Evolutionary conservation across 192 early-diverging fungal genomes (phyloP).

Genomic region (Coemansia sp.): DNA sequence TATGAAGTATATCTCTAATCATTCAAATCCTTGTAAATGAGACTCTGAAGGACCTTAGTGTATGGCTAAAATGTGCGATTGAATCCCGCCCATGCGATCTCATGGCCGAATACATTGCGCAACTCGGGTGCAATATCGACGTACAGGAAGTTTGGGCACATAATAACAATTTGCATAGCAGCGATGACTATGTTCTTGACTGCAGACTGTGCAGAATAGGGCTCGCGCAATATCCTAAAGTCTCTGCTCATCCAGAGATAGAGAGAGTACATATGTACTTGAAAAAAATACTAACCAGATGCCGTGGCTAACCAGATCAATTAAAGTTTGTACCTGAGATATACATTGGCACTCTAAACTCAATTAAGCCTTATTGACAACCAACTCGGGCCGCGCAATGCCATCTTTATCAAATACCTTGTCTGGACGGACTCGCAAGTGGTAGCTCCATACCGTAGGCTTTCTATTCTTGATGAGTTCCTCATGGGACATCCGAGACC

Average conservation of each 20-base stretch:
- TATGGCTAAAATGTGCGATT: conserved; percentile 2
- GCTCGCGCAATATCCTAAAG: not conserved
- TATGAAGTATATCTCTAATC: too few species aligned
- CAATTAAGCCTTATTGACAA: not conserved
- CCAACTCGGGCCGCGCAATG: conserved; percentile 20
- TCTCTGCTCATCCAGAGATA: not conserved
- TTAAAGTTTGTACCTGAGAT: too few species aligned
- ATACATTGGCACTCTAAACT: not conserved
- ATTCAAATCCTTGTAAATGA: not conserved
- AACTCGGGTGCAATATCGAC: not conserved
- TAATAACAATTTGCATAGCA: not conserved
- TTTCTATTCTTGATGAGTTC: conserved; percentile 39
- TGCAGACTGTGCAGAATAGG: not conserved
- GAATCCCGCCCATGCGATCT: not conserved
- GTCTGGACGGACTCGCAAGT: conserved; percentile 40
- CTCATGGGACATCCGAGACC: conserved; percentile 48
- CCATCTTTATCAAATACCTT: conserved; percentile 42
- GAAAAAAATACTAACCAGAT: too few species aligned
- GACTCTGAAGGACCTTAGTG: not conserved
- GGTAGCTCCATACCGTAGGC: conserved; percentile 48
- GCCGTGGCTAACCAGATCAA: too few species aligned
- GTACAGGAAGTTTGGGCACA: not conserved
- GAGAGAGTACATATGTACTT: too few species aligned
- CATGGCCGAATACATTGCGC: not conserved
- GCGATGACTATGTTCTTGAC: not conserved